Evolutionary conservation across 1,139 yeast species (phyloP).

Genomic region (Hyphopichia wangnamkhiaoensis): DNA sequence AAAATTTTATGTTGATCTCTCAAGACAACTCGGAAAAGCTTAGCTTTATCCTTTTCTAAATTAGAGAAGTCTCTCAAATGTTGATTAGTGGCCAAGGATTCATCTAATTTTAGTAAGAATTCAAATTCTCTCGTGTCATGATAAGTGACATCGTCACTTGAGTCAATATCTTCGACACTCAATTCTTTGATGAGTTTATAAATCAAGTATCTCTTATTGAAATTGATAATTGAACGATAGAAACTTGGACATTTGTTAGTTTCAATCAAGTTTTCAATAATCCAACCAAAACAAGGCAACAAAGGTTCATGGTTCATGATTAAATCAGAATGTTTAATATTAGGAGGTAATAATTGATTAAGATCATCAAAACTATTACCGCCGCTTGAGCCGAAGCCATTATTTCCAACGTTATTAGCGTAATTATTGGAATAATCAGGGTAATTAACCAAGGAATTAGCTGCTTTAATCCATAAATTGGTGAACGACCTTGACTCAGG

Average conservation of each 20-base stretch:
- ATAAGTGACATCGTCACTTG: constrained; percentile 22
- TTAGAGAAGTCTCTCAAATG: constrained; percentile 28
- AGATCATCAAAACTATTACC: constrained; percentile 31
- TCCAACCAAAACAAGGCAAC: constrained; percentile 82
- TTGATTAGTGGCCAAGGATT: constrained; percentile 30
- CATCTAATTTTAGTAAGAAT: constrained; percentile 45
- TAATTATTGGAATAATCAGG: constrained; percentile 30
- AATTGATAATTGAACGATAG: constrained; percentile 32
- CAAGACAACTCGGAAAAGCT: constrained; percentile 33
- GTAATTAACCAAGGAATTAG: constrained; percentile 28
- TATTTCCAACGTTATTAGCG: constrained; percentile 6
- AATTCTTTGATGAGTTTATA: constrained; percentile 45
- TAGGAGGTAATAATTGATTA: constrained; percentile 36
- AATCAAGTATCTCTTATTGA: constrained; percentile 45
- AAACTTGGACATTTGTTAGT: constrained; percentile 39
- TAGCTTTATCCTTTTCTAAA: constrained; percentile 27
- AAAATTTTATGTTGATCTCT: constrained; percentile 39
- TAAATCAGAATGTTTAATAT: constrained; percentile 29
- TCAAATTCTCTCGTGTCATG: constrained; percentile 49
- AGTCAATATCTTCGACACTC: constrained; percentile 37
- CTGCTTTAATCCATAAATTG: constrained; percentile 62
- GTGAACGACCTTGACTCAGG: constrained; percentile 79
- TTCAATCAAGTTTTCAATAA: constrained; percentile 44
- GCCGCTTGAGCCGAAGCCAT: constrained; percentile 11
- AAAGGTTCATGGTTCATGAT: constrained; percentile 37